A percentile compares a stretch with the other conserved stretches of the same genome.
Conservation (phyloP, 345 rosid species). For the Sonneratia caseolaris region DNA sequence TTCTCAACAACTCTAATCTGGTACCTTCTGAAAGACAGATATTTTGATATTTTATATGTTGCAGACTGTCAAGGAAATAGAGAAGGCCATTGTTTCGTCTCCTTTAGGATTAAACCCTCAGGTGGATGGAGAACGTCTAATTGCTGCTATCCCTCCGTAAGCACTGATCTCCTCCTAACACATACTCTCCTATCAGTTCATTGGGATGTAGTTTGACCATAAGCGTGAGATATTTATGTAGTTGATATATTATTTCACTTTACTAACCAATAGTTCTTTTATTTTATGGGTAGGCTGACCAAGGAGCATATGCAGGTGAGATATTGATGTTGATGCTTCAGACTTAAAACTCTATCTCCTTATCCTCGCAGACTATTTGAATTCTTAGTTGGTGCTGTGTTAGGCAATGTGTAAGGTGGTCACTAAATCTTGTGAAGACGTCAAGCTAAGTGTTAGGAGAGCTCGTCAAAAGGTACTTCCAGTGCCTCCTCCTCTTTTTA, state of each 20-base stretch:
- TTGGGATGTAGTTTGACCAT: background rate
- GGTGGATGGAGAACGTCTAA: conserved; percentile 67
- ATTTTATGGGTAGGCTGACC: conserved; percentile 50
- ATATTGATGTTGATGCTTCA: conserved; percentile 2
- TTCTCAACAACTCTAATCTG: background rate
- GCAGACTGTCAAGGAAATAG: conserved; percentile 73
- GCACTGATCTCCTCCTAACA: conserved; percentile 6
- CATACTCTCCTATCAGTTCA: background rate
- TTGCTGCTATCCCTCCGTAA: conserved; percentile 85
- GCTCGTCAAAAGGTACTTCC: background rate
- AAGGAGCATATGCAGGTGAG: conserved; percentile 86
- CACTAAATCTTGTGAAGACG: conserved; percentile 77
- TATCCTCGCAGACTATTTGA: conserved; percentile 3
- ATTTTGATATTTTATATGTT: conserved; percentile 9
- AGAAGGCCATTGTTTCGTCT: conserved; percentile 76
- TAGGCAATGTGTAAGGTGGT: conserved; percentile 93
- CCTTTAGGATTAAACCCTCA: conserved; percentile 86
- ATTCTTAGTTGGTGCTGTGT: background rate
- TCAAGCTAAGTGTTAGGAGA: conserved; percentile 85
- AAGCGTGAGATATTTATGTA: background rate
- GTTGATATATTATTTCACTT: background rate
- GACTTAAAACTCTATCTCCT: background rate
- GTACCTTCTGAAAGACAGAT: background rate
- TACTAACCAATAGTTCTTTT: conserved; percentile 7
- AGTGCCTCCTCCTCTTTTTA: background rate